Evolutionary conservation across 1,139 yeast species (phyloP).

Genomic region (Zygoascus hellenicus): DNA sequence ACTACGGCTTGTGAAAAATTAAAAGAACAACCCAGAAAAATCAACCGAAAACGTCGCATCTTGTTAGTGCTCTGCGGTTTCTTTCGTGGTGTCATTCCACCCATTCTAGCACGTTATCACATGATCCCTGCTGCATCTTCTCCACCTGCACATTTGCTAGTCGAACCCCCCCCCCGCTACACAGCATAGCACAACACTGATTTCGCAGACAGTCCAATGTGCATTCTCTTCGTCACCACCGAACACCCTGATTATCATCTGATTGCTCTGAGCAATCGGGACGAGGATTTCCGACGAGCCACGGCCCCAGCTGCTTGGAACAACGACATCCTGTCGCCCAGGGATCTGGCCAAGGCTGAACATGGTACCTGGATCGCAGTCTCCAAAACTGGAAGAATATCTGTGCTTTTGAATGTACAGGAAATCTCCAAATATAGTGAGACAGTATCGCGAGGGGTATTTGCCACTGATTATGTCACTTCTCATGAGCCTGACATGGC

Average conservation of each 20-base stretch:
- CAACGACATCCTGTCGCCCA: conserved; percentile 54
- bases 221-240: conserved; percentile 17
- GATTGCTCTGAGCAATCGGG: conserved; percentile 74
- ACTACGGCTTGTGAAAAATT: conserved; percentile 41
- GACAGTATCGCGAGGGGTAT: conserved; percentile 60
- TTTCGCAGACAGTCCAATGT: conserved; percentile 11
- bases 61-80: no score
- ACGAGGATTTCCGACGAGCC: conserved; percentile 70
- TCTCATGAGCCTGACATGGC: conserved; percentile 36
- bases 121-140: no score
- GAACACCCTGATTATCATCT: conserved; percentile 31
- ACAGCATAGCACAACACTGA: no score
- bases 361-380: conserved; percentile 94
- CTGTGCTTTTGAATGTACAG: conserved; percentile 67
- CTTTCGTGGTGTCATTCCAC: no score
- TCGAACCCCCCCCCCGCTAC: neutral
- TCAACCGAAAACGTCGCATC: no score
- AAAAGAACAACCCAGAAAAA: neutral
- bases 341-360: conserved; percentile 65
- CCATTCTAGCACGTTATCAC: no score
- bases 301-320: conserved; percentile 53
- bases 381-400: conserved; percentile 53
- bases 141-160: no score
- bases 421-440: conserved; percentile 35
- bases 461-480: conserved; percentile 56